These are phyloP conservation scores for Saturnispora saitoi DNA, from an alignment of 805 yeast species.

Conservation along the genomic window DNA sequence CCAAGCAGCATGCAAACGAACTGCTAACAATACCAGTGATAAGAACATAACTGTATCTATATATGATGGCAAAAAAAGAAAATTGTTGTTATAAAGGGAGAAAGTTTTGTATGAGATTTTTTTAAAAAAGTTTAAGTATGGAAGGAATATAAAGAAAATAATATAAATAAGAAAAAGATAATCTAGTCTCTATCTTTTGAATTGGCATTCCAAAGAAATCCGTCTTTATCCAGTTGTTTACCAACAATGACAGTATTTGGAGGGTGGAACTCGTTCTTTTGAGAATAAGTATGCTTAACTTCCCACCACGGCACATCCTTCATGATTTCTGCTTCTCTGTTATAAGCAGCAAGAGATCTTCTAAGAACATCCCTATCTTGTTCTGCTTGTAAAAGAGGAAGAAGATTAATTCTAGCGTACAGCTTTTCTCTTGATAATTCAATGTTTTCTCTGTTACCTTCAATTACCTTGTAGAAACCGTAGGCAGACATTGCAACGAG, in stretches of 20 bases:
- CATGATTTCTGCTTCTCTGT: slow-evolving; percentile 64
- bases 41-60: slow-evolving; percentile 2
- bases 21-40: slow-evolving; percentile 3
- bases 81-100: neutral
- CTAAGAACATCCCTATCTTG: slow-evolving; percentile 72
- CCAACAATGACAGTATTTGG: slow-evolving; percentile 31
- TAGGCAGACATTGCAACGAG: slow-evolving; percentile 55
- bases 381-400: slow-evolving; percentile 74
- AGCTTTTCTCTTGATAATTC: slow-evolving; percentile 68
- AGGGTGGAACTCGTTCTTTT: slow-evolving; percentile 29
- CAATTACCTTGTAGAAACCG: slow-evolving; percentile 60
- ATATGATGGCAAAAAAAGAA: no score
- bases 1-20: slow-evolving; percentile 28
- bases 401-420: slow-evolving; percentile 67
- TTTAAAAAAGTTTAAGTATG: neutral
- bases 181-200: slow-evolving; percentile 24
- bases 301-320: slow-evolving; percentile 55
- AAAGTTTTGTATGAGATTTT: neutral
- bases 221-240: slow-evolving; percentile 28
- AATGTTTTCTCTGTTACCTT: slow-evolving; percentile 65
- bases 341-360: slow-evolving; percentile 55
- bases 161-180: neutral
- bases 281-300: slow-evolving; percentile 34
- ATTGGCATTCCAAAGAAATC: slow-evolving; percentile 23
- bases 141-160: neutral